Conservation (phyloP, 768 basidiomycete species). For the Tephrocybe sp. region DNA sequence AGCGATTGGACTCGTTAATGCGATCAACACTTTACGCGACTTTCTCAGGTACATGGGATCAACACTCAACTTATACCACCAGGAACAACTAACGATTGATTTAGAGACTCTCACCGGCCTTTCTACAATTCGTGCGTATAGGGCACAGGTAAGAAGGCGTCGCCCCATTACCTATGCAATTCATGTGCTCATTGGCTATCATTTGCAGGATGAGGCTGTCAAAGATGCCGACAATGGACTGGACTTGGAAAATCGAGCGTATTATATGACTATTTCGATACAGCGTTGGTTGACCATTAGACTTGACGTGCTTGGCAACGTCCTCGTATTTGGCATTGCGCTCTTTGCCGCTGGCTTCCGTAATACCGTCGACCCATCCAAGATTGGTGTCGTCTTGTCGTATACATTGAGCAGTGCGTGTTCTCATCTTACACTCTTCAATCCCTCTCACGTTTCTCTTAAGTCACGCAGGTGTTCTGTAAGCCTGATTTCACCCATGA, state of each 20-base stretch:
- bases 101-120: conserved; percentile 63
- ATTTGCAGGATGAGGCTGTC: conserved; percentile 44
- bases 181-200: background rate
- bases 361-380: conserved; percentile 42
- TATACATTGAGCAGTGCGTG: conserved; percentile 49
- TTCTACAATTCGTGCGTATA: conserved; percentile 61
- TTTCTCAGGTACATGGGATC: conserved; percentile 50
- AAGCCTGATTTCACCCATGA: conserved; percentile 12
- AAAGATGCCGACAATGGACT: conserved; percentile 50
- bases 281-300: conserved; percentile 65
- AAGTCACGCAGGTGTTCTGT: conserved; percentile 51
- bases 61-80: too few species aligned
- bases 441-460: background rate
- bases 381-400: conserved; percentile 55
- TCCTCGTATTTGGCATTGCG: conserved; percentile 66
- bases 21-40: conserved; percentile 58
- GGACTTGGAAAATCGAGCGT: conserved; percentile 61
- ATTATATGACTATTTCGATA: conserved; percentile 61
- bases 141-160: conserved; percentile 40
- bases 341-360: conserved; percentile 68
- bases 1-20: conserved; percentile 63
- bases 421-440: background rate
- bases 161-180: background rate
- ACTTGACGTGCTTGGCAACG: conserved; percentile 64
- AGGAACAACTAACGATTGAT: background rate